A percentile compares a stretch with the other conserved stretches of the same genome.
These are phyloP conservation scores for Trypanosoma mega DNA, from an alignment of 208 protist genomes.

Conservation along the genomic window DNA sequence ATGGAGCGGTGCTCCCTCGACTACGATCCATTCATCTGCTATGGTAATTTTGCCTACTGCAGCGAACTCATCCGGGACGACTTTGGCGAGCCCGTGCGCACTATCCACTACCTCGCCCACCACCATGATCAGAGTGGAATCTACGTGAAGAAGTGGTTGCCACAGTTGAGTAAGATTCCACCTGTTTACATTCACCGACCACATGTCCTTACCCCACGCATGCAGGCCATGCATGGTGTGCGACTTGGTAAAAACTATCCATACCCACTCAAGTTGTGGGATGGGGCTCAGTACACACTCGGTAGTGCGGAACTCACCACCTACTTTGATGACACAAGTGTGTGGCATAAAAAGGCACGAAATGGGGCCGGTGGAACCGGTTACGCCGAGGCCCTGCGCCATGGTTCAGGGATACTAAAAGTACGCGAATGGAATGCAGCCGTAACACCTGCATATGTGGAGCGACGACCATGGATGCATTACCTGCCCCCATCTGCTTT, in stretches of 20 bases:
- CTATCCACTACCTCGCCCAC: slow-evolving; percentile 76
- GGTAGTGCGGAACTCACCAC: slow-evolving; percentile 47
- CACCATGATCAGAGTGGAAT: slow-evolving; percentile 90
- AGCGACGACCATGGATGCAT: slow-evolving; percentile 32
- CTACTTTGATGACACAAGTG: slow-evolving; percentile 43
- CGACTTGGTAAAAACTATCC: slow-evolving; percentile 83
- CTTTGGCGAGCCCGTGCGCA: slow-evolving; percentile 81
- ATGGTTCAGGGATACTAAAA: slow-evolving; percentile 57
- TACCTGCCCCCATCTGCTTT: slow-evolving; percentile 40
- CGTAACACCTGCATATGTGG: slow-evolving; percentile 27
- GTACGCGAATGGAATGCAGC: slow-evolving; percentile 55
- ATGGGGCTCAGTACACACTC: slow-evolving; percentile 62
- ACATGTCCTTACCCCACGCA: slow-evolving; percentile 78
- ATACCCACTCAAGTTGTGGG: slow-evolving; percentile 89
- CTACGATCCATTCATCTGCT: slow-evolving; percentile 90
- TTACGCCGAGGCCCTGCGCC: slow-evolving; percentile 72
- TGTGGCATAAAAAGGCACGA: slow-evolving; percentile 24
- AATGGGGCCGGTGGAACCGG: slow-evolving; percentile 43
- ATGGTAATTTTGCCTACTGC: slow-evolving; percentile 80
- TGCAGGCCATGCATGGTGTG: slow-evolving; percentile 88
- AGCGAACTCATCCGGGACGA: slow-evolving; percentile 78
- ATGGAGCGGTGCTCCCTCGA: slow-evolving; percentile 87
- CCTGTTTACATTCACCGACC: slow-evolving; percentile 89
- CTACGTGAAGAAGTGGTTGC: slow-evolving; percentile 90
- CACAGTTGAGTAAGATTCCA: slow-evolving; percentile 80